These are phyloP conservation scores for Cutaneotrichosporon mucoides DNA, from an alignment of 1,284 basidiomycete species.

Conservation along the genomic window DNA sequence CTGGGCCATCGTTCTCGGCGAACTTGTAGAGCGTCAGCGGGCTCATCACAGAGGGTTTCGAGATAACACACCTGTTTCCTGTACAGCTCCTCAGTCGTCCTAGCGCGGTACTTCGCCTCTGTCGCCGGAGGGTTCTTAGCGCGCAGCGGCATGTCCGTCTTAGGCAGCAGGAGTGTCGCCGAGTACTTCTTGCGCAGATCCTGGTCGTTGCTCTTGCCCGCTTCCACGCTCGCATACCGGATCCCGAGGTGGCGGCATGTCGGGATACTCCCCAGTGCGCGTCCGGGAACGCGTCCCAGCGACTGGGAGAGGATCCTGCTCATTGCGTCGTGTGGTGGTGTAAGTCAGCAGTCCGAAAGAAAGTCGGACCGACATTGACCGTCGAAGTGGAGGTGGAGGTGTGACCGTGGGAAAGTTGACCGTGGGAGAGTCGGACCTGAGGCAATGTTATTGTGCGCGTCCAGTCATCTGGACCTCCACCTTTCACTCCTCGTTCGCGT, in stretches of 20 bases:
- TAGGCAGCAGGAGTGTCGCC: constrained; percentile 77
- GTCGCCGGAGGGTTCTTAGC: constrained; percentile 65
- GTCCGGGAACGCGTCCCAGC: neutral
- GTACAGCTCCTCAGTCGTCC: constrained; percentile 76
- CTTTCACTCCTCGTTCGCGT: neutral
- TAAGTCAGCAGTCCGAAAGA: neutral
- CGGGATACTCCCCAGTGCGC: neutral
- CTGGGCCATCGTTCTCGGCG: constrained; percentile 53
- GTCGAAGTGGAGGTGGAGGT: constrained; percentile 1
- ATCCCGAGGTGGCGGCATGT: neutral
- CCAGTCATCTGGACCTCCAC: neutral
- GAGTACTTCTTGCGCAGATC: constrained; percentile 50
- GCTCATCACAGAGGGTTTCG: neutral
- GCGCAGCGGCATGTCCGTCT: constrained; percentile 74
- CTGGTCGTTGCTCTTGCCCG: constrained; percentile 53
- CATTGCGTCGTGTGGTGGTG: constrained; percentile 5
- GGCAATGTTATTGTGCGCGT: neutral
- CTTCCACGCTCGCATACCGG: neutral
- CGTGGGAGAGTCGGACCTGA: neutral
- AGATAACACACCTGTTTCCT: constrained; percentile 63
- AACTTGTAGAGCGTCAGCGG: constrained; percentile 53
- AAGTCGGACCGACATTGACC: neutral
- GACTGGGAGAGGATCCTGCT: constrained; percentile 11
- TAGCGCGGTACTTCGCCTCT: constrained; percentile 55
- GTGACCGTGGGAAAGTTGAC: constrained; percentile 7